Evolutionary conservation across 1,139 yeast species (phyloP).

Genomic region (Diutina rugosa): DNA sequence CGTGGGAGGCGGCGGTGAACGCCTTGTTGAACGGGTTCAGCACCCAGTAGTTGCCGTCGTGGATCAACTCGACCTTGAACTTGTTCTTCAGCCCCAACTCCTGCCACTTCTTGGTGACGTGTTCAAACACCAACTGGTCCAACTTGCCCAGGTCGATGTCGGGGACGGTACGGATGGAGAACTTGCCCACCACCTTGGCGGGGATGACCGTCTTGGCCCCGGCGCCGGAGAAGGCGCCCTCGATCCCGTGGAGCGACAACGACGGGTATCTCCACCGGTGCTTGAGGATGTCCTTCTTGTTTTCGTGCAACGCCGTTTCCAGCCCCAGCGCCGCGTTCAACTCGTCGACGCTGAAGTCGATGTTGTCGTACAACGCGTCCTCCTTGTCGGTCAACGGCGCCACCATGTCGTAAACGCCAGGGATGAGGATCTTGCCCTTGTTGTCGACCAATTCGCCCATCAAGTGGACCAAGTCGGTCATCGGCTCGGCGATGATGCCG

Average conservation of each 20-base stretch:
- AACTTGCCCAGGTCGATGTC: conserved; percentile 73
- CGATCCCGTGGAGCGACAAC: conserved; percentile 88
- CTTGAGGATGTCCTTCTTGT: conserved; percentile 77
- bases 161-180: conserved; percentile 95
- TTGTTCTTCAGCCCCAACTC: conserved; percentile 67
- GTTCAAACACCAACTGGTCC: conserved; percentile 63
- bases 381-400: conserved; percentile 84
- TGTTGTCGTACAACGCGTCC: conserved; percentile 63
- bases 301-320: conserved; percentile 61
- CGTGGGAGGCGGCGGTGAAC: conserved; percentile 88
- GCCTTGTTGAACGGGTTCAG: conserved; percentile 87
- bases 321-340: conserved; percentile 86
- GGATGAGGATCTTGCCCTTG: conserved; percentile 71
- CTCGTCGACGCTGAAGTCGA: conserved; percentile 77
- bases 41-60: conserved; percentile 95
- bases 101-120: conserved; percentile 52
- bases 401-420: conserved; percentile 87
- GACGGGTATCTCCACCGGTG: conserved; percentile 99
- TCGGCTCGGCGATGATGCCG: conserved; percentile 94
- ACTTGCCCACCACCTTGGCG: conserved; percentile 85
- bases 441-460: conserved; percentile 67
- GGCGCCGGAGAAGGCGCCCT: conserved; percentile 89
- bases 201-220: conserved; percentile 99
- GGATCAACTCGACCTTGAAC: conserved; percentile 62
- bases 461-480: conserved; percentile 80